Evolutionary conservation across 2,329 filamentous ascomycete species (phyloP).

Genomic region (Trichoderma semiorbis): DNA sequence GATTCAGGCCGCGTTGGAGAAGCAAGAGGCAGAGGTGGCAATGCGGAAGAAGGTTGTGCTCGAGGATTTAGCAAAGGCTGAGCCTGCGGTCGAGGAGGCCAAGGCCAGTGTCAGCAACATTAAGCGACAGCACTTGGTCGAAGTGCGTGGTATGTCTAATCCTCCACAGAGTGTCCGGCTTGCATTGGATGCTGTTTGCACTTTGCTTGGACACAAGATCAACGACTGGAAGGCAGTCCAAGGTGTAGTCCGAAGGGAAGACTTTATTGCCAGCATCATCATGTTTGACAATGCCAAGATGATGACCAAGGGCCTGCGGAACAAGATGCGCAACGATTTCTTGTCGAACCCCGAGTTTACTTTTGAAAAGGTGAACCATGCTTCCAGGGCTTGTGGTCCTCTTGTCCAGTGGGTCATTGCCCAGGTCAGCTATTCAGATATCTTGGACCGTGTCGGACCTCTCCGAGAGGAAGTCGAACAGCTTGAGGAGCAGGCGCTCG

Average conservation of each 20-base stretch:
- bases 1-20: slow-evolving; percentile 81
- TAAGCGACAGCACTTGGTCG: slow-evolving; percentile 93
- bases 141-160: slow-evolving; percentile 95
- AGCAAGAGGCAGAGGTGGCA: slow-evolving; percentile 85
- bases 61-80: slow-evolving; percentile 81
- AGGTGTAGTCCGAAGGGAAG: slow-evolving; percentile 81
- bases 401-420: slow-evolving; percentile 96
- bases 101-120: slow-evolving; percentile 98
- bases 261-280: slow-evolving; percentile 97
- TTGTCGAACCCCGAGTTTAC: slow-evolving; percentile 93
- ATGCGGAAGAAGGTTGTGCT: slow-evolving; percentile 79
- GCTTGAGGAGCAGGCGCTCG: slow-evolving; percentile 81
- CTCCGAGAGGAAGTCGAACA: slow-evolving; percentile 83
- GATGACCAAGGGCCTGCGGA: slow-evolving; percentile 79
- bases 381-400: slow-evolving; percentile 94
- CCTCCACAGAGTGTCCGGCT: slow-evolving; percentile 88
- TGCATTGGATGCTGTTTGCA: slow-evolving; percentile 94
- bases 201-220: slow-evolving; percentile 84
- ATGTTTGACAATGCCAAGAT: slow-evolving; percentile 93
- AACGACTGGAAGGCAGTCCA: slow-evolving; percentile 90
- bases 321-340: slow-evolving; percentile 91
- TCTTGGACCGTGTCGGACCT: slow-evolving; percentile 88
- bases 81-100: slow-evolving; percentile 88
- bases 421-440: slow-evolving; percentile 97
- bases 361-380: slow-evolving; percentile 91